These are phyloP conservation scores for Plantago ovata DNA, from an alignment of 257 asterid species.

Conservation along the genomic window DNA sequence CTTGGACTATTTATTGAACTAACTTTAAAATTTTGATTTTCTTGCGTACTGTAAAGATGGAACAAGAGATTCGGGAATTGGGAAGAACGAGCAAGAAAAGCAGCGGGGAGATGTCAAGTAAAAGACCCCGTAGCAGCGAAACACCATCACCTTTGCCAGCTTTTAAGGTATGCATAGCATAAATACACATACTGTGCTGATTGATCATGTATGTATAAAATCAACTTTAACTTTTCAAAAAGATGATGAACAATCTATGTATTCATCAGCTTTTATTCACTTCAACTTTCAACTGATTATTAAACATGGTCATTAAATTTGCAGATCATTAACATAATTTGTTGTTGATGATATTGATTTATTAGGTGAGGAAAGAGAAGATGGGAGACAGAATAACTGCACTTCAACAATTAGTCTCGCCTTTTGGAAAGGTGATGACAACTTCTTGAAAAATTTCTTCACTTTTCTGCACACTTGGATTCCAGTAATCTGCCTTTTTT, in stretches of 20 bases:
- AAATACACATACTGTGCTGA: no score
- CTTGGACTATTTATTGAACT: neutral
- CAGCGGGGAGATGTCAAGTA: conserved; percentile 42
- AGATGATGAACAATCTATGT: conserved; percentile 1
- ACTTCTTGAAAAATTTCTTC: conserved; percentile 23
- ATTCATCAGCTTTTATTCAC: conserved; percentile 22
- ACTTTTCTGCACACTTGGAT: conserved; percentile 25
- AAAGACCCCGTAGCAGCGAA: conserved; percentile 58
- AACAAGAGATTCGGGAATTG: conserved; percentile 32
- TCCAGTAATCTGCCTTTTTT: conserved; percentile 19
- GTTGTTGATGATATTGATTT: conserved; percentile 15
- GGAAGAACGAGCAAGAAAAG: conserved; percentile 38
- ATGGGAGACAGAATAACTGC: conserved; percentile 95
- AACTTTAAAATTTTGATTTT: neutral
- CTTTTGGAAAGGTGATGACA: conserved; percentile 79
- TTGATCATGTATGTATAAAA: conserved; percentile 7
- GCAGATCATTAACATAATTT: no score
- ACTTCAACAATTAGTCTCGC: conserved; percentile 86
- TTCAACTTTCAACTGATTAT: neutral
- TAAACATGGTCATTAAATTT: no score
- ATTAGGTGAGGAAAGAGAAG: conserved; percentile 87
- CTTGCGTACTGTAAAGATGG: conserved; percentile 24
- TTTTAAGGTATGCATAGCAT: conserved; percentile 56
- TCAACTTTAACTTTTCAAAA: conserved; percentile 16
- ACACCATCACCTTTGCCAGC: conserved; percentile 61